phyloP scores from a whole-genome alignment of 352 stramenopile species.

The Albugo laibachii region DNA sequence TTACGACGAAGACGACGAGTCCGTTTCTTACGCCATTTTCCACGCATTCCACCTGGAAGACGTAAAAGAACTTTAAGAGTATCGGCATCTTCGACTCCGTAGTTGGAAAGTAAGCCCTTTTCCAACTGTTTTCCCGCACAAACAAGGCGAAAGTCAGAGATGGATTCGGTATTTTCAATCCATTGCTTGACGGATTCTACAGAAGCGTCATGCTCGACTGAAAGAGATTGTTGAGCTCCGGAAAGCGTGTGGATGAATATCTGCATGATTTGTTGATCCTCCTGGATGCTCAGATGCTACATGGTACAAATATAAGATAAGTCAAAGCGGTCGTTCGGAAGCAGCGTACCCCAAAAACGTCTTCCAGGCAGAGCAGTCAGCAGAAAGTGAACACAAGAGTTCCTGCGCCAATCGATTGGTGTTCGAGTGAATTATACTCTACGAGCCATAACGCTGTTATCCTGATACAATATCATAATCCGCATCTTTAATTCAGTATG shows the following conservation, averaged over 20 bases:
- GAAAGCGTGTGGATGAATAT: slow-evolving; percentile 86
- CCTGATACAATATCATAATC: too few species aligned
- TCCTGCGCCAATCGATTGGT: too few species aligned
- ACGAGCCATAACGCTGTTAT: too few species aligned
- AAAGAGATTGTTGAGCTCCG: slow-evolving; percentile 53
- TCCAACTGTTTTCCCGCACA: slow-evolving; percentile 58
- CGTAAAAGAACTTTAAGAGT: slow-evolving; percentile 83
- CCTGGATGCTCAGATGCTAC: slow-evolving; percentile 85
- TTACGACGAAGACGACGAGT: slow-evolving; percentile 95
- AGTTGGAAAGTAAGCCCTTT: slow-evolving; percentile 79
- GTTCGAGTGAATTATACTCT: too few species aligned
- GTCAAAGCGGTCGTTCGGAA: neutral
- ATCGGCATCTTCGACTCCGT: slow-evolving; percentile 83
- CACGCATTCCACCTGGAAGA: slow-evolving; percentile 87
- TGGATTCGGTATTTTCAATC: slow-evolving; percentile 91
- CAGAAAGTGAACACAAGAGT: slow-evolving; percentile 57
- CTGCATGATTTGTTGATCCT: slow-evolving; percentile 78
- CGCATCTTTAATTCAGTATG: too few species aligned
- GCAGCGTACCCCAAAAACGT: slow-evolving; percentile 37
- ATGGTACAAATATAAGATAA: slow-evolving; percentile 4
- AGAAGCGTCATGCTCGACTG: slow-evolving; percentile 70
- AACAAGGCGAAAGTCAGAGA: slow-evolving; percentile 83
- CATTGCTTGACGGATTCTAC: slow-evolving; percentile 84
- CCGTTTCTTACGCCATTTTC: slow-evolving; percentile 98
- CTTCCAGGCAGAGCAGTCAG: slow-evolving; percentile 82